phyloP scores from a whole-genome alignment of 2,329 filamentous ascomycete species.

The Penicillium sp. region DNA sequence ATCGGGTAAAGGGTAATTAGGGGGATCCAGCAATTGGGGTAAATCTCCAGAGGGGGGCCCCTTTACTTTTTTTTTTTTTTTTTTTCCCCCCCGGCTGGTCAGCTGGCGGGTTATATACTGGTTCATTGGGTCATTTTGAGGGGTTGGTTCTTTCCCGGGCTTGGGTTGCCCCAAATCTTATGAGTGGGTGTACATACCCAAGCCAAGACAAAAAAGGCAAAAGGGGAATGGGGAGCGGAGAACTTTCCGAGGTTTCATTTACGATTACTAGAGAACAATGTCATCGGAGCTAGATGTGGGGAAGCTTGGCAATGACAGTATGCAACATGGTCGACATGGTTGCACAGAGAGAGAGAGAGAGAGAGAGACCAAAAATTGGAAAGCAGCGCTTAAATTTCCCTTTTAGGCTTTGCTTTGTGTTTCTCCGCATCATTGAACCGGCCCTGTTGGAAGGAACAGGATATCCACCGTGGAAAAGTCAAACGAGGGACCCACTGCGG shows the following conservation, averaged over 20 bases:
- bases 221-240: not conserved
- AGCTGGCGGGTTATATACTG: slow-evolving; percentile 1
- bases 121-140: not conserved
- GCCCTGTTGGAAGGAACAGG: not conserved
- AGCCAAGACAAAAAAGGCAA: not conserved
- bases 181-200: not conserved
- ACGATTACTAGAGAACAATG: not conserved
- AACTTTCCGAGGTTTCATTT: not conserved
- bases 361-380: not conserved
- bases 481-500: slow-evolving; percentile 5
- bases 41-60: not conserved
- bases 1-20: not conserved
- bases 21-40: not conserved
- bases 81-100: slow-evolving; percentile 1
- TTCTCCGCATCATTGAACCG: slow-evolving; percentile 1
- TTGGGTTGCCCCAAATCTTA: not conserved
- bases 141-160: not conserved
- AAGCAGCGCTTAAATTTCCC: slow-evolving; percentile 13
- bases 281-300: not conserved
- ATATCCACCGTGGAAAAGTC: slow-evolving; percentile 16
- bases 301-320: not conserved
- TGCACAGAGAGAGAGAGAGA: no score
- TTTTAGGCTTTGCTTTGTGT: slow-evolving; percentile 14
- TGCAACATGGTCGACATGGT: not conserved
- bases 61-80: slow-evolving; percentile 2